Conservation (phyloP, 441 rosid species). For the Gossypium gossypioides region DNA sequence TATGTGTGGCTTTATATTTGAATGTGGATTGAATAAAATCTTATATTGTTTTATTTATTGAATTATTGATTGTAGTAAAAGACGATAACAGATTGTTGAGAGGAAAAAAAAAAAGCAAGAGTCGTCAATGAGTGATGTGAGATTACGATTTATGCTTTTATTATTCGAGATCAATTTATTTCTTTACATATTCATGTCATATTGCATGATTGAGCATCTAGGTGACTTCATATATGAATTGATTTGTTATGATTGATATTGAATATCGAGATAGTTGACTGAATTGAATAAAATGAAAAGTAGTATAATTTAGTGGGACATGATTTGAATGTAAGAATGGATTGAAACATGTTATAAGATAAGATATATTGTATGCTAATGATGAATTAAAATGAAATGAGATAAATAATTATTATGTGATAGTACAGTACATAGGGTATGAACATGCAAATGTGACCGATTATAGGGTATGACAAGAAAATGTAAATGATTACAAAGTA, state of each 20-base stretch:
- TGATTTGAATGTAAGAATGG: background rate
- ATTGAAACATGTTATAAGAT: background rate
- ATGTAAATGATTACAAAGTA: background rate
- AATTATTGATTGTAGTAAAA: too few species aligned
- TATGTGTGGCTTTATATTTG: background rate
- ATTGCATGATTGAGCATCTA: background rate
- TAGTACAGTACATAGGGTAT: background rate
- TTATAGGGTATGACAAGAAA: background rate
- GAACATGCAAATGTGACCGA: background rate
- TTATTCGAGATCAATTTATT: background rate
- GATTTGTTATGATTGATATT: background rate
- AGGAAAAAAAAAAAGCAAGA: background rate
- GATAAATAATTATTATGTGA: background rate
- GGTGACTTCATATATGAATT: background rate
- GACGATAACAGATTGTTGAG: background rate
- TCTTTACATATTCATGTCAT: background rate
- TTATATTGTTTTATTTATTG: background rate
- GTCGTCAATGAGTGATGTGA: background rate
- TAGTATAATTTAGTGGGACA: background rate
- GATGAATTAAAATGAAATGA: background rate
- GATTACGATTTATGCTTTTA: background rate
- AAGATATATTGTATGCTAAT: background rate
- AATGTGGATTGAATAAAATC: background rate
- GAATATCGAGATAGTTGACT: background rate
- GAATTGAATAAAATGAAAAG: background rate